Base-by-base conservation (phyloP, 371 early-diverging fungal genomes). In the Lichtheimia hyalospora region DNA sequence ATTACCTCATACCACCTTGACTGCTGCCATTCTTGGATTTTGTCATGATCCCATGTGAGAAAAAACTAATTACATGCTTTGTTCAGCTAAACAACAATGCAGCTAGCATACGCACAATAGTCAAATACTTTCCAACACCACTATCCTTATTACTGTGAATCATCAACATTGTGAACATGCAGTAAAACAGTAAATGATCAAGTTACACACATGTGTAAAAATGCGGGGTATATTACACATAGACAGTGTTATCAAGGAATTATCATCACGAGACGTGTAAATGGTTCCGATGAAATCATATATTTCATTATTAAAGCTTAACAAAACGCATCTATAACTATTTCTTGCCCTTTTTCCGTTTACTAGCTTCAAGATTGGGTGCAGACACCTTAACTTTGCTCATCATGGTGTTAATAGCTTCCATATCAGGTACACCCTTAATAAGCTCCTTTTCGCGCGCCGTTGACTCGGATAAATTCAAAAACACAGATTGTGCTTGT, bases 381-480 rank as follows among this genome's bases (percentile, higher is more conserved):
- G 91, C 89, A 12, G 86, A 82, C 14, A 96, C 88, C 68, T 93
- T 96, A 54, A 87, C 89, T 71, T 97, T 95, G 61, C 92, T 89
- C 68, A 96, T 82, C 86, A 95, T 91, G 7, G 89, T 83, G 58
- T 81, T 81, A 24, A 92, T 89, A 44, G 88, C 73, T 61, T 96
- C 97, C 56, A 79, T 84, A 49, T 96, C 96, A 34, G 91, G 90
- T n/a, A 96, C 84, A 57, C 81, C 68, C 64, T 89, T 90, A 60
- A 96, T 89, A 58, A 92, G 64, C 28, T 94, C 90, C 59, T 88
- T 87, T 62, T 96, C 94, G 18, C 86, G 81, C 21, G 79, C 61
- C 5, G 84, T 78, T 2, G 81, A 75, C 23, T 84, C 82, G 1
- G 73, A 68, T 21, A 74, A 69, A n/a, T 73, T 68, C 21, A 85